Evolutionary conservation across 495 filamentous ascomycete species (phyloP).

Genomic region (Stereocaulon alpinum): DNA sequence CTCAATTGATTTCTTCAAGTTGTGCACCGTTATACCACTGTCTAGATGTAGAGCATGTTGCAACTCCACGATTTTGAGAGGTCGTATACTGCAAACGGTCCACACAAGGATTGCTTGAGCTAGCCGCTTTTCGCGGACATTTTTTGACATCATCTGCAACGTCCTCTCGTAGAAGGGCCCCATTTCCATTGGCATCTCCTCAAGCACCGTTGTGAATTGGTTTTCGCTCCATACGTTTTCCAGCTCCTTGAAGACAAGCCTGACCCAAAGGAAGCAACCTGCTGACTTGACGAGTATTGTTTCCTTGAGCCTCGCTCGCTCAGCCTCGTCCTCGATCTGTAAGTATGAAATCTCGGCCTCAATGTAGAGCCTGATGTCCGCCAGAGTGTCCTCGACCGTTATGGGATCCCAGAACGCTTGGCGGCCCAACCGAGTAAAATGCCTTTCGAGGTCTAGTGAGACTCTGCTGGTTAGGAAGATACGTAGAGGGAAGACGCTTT

Average conservation of each 20-base stretch:
- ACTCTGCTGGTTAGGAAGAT: conserved; percentile 30
- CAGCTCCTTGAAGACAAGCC: conserved; percentile 28
- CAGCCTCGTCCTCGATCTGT: conserved; percentile 4
- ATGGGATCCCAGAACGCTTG: not conserved
- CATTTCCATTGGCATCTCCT: conserved; percentile 31
- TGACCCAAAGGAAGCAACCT: conserved; percentile 32
- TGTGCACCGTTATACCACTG: conserved; percentile 18
- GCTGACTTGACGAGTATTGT: conserved; percentile 27
- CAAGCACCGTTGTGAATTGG: conserved; percentile 23
- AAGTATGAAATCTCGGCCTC: conserved; percentile 14
- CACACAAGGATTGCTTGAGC: conserved; percentile 26
- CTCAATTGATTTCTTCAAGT: conserved; percentile 17
- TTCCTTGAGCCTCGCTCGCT: conserved; percentile 18
- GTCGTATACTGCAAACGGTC: conserved; percentile 22
- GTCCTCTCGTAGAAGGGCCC: conserved; percentile 24
- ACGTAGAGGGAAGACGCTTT: conserved; percentile 20
- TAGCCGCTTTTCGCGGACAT: conserved; percentile 14
- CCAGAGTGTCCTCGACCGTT: conserved; percentile 19
- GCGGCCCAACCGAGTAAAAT: conserved; percentile 1
- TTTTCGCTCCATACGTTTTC: conserved; percentile 19
- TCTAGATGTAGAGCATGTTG: conserved; percentile 26
- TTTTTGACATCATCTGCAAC: conserved; percentile 19
- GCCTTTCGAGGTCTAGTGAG: conserved; percentile 10
- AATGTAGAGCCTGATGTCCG: conserved; percentile 23
- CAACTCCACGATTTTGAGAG: conserved; percentile 25